Evolutionary conservation across 1,284 basidiomycete species (phyloP), one percentile per base, ranked within the genome.

Genomic region (Apiotrichum sp.): DNA sequence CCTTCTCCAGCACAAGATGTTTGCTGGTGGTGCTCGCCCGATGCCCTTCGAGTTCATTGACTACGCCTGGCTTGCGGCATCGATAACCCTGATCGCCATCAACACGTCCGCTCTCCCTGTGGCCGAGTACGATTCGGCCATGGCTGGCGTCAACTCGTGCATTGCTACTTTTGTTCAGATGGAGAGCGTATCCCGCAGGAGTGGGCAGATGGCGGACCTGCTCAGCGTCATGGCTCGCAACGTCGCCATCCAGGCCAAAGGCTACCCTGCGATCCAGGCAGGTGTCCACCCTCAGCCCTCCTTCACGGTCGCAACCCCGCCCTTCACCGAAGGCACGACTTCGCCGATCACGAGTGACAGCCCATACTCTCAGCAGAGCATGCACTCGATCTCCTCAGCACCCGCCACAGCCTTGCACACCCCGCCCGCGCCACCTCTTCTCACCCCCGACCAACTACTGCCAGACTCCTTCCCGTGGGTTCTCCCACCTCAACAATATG

Each of bases 91-190:
- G 8, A 31, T 34, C 16, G 49, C 22, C 6, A 42, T 50, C 32
- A 42, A 16, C 14, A 40, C 38, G 9, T 39, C 65, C 40, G 49
- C 57, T 7, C 74, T 80, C 10, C 79, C 77, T 39, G 14, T 40
- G 11, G 11, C 39, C 39, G 16, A 50, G 39, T 32, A 42, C 40
- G 49, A 42, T 6, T 81, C 81, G 62, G 83, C 86, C 63, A 82
- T 87, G 78, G 77, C 77, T 39, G 86, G 88, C 62, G 84, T 89
- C 22, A 78, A 84, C 59, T 84, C 83, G 63, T 87, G 86, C 65
- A 82, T 88, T 78, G 75, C 80, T 34, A 81, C 82, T 29, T 72
- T 87, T 33, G 78, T 79, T 50, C 66, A 68, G 7, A 76, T 79
- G 36, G 85, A 87, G 65, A 66, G 14, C 32, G 49, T 50, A 5